Base-by-base conservation (phyloP, 2,329 filamentous ascomycete genomes). In the Bipolaris bicolor region DNA sequence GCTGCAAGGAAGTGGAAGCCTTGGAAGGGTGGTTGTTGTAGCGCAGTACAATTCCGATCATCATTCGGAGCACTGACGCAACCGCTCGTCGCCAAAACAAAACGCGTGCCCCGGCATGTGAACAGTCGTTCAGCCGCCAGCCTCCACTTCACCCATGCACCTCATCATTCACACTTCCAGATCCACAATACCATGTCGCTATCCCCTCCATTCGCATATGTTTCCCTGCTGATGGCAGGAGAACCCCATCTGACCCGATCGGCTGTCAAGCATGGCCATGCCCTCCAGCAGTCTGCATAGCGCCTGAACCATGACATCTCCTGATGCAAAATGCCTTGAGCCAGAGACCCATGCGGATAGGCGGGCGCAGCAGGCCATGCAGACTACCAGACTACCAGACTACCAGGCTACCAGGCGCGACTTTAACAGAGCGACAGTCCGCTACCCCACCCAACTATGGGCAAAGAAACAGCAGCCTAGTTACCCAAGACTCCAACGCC, bases 51-150 rank as follows among this genome's bases (percentile, higher is more conserved):
- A 40, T 58, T 60, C 54, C 34, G 36, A 61, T 63, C 58, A 51
- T 57, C 58, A 57, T 58, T 52, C 52, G 40, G 58, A 66, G 64
- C 63, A 66, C 65, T 72, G 69, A 72, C 69, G 69, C 69, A 71
- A 62, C 54, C 44, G 64, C 54, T 52, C 58, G 67, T 60, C 68
- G 68, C 68, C 66, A 66, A 60, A 55, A 22, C 54, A 41, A 59
- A 59, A 54, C 55, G 54, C 50, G 50, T 60, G 62, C 64, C 61
- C 64, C 58, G 58, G 58, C 67, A 67, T 62, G 62, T 64, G 61
- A 57, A 57, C 54, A 44, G 36, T 20, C 26, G 20, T 56, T 49
- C 47, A 36, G 33, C 52, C 29, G 20, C 22, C 54, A 22, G 31
- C 43, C 43, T 43, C 29, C 26, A 45, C 39, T 39, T 16, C 15